Conservation (phyloP, 805 yeast species). For the Myxozyma mucilagina region DNA sequence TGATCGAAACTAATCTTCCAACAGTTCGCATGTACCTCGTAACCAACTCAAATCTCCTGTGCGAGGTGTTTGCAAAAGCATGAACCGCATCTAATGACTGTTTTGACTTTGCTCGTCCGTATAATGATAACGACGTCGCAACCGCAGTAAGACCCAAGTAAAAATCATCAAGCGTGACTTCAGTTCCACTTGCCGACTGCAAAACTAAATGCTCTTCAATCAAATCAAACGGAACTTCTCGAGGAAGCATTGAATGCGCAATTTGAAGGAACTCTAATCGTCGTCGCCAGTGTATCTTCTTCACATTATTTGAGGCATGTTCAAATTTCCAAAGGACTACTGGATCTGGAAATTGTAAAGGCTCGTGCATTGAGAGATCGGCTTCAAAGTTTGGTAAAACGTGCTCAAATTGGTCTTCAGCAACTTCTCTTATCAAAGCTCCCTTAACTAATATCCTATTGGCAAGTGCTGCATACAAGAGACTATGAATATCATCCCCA, state of each 20-base stretch:
- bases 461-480: constrained; percentile 9
- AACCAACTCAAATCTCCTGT: constrained; percentile 13
- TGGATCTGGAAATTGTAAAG: constrained; percentile 1
- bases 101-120: constrained; percentile 3
- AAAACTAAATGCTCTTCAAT: constrained; percentile 35
- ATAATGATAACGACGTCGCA: constrained; percentile 37
- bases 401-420: neutral
- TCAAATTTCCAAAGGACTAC: neutral
- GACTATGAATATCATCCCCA: constrained; percentile 13
- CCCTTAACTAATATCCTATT: neutral
- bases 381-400: neutral
- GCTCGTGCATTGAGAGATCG: neutral
- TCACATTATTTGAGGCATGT: constrained; percentile 14
- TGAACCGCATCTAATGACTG: neutral
- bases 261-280: constrained; percentile 36
- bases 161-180: constrained; percentile 37
- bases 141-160: constrained; percentile 35
- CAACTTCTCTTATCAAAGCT: neutral
- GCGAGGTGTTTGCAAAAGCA: constrained; percentile 31
- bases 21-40: neutral
- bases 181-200: constrained; percentile 40
- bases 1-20: neutral
- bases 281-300: constrained; percentile 37
- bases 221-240: constrained; percentile 32
- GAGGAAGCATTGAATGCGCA: constrained; percentile 32